Base-by-base conservation (phyloP, 768 basidiomycete genomes). In the Mycena belliarum region DNA sequence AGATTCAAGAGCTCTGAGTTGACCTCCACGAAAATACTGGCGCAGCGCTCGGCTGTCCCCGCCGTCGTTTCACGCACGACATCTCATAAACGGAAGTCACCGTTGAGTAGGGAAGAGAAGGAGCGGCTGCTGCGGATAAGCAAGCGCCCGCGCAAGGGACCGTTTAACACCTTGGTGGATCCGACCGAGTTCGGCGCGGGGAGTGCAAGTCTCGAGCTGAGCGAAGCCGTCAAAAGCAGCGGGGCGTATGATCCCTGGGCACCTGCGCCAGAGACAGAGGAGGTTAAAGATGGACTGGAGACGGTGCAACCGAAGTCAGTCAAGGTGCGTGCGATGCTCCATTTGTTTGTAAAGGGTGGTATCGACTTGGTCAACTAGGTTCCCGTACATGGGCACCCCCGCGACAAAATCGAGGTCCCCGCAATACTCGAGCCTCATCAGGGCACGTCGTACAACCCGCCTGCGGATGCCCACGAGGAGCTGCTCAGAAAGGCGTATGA, bases 371-470 rank as follows among this genome's bases (percentile, higher is more conserved):
- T 43, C 42, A 15, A 15, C 11, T 56, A 88, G 85, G 74, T 81
- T 41, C 87, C 87, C 7, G 63, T 73, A 0, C 69, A 76, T 4
- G 67, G 68, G 11, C 77, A 81, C 52, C 79, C 80, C 0, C 79
- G 82, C 38, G 66, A 82, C 21, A 54, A 70, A 21, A 92, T 92
- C 57, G 76, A 81, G 10, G 62, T 89, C 0, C 83, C 88, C 1
- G 88, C 91, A 1, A 82, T 93, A 0, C 65, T 75, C 1, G 73
- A 85, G 4, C 95, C 95, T 0, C 91, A 91, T 63, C 84, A 84
- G 29, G 95, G 95, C 20, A 82, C 88, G 4, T 95, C 93, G 18
- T 98, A 98, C 69, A 97, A 97, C 68, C 95, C 95, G 0, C 84
- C 86, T 0, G 83, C 81, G 1, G 78, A 82, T 4, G 84, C 87